Evolutionary conservation across 2,329 filamentous ascomycete species (phyloP), one percentile per base, ranked within the genome.

Genomic region (Arthrocladium fulminans): DNA sequence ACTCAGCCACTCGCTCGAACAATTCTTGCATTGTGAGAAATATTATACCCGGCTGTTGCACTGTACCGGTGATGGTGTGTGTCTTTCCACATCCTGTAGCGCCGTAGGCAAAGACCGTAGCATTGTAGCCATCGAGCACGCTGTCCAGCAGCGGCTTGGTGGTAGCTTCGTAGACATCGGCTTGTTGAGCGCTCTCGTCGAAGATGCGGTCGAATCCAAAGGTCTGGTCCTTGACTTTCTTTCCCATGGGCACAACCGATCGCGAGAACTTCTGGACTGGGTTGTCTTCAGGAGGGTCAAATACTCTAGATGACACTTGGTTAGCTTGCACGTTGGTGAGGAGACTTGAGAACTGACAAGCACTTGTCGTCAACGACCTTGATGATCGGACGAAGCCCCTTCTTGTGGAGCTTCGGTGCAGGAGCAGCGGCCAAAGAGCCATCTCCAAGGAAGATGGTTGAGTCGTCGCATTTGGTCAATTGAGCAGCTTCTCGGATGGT

Each of bases 11-110:
- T 66, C 90, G 87, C 70, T 98, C 92, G 62, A 98, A 98, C 20
- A 98, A 74, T 67, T 98, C 92, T 67, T 97, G 90, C 89, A 98
- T 98, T 1, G 92, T 97, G 60, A 98, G 72, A 69, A 97, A 98
- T 64, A 98, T 98, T 61, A 98, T 97, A 49, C 92, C 92, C 0
- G 92, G 92, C 61, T 94, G 85, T 64, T 94, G 86, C 1, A 88
- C 71, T 0, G 90, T 96, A 57, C 92, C 92, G 2, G 84, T 88
- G 61, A 98, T 98, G 8, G 92, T 98, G 66, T 98, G 92, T 20
- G 92, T 98, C 72, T 98, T 98, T 67, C 92, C 92, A 67, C 92
- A 98, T 32, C 92, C 92, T 0, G 92, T 98, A 32, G 92, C 92
- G 58, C 92, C 92, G 66, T 98, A 98, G 43, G 92, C 92, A 65